A percentile compares a stretch with the other conserved stretches of the same genome.
Conservation (phyloP, 208 protist genomes). For the Sergeia podlipaevii region DNA sequence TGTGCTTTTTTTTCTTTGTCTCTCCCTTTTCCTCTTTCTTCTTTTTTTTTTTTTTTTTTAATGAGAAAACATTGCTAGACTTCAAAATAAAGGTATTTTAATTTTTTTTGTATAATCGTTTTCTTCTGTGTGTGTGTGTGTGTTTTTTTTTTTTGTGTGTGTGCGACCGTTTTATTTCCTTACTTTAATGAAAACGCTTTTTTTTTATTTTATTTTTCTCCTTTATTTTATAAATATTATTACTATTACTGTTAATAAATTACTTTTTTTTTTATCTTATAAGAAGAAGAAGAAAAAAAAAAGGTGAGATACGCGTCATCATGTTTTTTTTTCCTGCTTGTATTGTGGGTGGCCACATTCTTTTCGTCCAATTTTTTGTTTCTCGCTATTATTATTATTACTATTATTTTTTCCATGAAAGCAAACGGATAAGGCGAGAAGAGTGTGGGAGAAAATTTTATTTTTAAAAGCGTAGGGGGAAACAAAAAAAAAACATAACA, state of each 20-base stretch:
- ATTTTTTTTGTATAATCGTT: too few relatives aligned
- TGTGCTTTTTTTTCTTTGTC: neutral
- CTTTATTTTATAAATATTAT: neutral
- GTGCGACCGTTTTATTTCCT: too few relatives aligned
- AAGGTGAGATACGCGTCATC: too few relatives aligned
- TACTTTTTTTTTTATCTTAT: neutral
- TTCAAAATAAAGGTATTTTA: too few relatives aligned
- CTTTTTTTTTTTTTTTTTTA: neutral
- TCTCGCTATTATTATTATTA: neutral
- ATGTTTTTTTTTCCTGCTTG: neutral
- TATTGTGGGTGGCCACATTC: neutral
- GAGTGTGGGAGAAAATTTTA: too few relatives aligned
- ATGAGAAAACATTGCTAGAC: too few relatives aligned
- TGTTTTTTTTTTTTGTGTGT: too few relatives aligned
- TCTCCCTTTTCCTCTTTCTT: constrained; percentile 1
- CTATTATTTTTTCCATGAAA: neutral
- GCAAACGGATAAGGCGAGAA: too few relatives aligned
- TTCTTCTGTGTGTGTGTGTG: too few relatives aligned
- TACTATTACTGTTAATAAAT: neutral
- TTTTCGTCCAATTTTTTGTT: constrained; percentile 1
- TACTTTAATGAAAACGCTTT: too few relatives aligned
- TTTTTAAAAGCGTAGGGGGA: too few relatives aligned
- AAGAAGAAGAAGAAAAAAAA: neutral
- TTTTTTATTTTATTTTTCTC: constrained; percentile 15
- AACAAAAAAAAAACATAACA: too few relatives aligned